Evolutionary conservation across 129 eudicot species (phyloP).

Genomic region (Flaveria robusta): DNA sequence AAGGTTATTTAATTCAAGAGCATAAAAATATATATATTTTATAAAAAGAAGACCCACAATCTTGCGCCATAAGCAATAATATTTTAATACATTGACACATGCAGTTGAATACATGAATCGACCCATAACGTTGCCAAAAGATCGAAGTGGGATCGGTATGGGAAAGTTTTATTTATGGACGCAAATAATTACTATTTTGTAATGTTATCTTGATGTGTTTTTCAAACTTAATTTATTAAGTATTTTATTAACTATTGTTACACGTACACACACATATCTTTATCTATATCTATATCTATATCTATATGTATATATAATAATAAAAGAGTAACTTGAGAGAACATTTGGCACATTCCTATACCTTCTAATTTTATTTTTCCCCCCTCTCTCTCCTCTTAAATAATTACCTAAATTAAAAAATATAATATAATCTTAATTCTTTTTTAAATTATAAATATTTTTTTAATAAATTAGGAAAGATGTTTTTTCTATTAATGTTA

Average conservation of each 20-base stretch:
- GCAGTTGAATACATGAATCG: conserved; percentile 15
- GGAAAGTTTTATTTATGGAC: conserved; percentile 13
- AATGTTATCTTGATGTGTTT: neutral
- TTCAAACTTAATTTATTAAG: neutral
- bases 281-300: too few species aligned
- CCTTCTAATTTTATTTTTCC: too few species aligned
- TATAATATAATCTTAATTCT: too few species aligned
- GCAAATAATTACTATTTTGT: neutral
- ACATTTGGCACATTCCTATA: too few species aligned
- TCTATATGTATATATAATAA: too few species aligned
- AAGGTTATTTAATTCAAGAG: neutral
- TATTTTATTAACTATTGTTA: neutral
- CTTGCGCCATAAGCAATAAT: conserved; percentile 3
- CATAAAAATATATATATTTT: neutral
- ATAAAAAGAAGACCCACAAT: conserved; percentile 2
- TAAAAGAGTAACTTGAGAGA: too few species aligned
- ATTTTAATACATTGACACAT: neutral
- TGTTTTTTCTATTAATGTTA: too few species aligned
- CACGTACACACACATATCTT: too few species aligned
- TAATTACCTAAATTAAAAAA: too few species aligned
- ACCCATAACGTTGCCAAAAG: conserved; percentile 11
- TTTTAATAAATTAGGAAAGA: too few species aligned
- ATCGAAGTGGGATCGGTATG: conserved; percentile 23
- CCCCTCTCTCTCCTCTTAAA: too few species aligned
- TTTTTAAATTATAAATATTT: too few species aligned